Evolutionary conservation across 1,284 basidiomycete species (phyloP), one percentile per base, ranked within the genome.

Genomic region (Tremellales sp.): DNA sequence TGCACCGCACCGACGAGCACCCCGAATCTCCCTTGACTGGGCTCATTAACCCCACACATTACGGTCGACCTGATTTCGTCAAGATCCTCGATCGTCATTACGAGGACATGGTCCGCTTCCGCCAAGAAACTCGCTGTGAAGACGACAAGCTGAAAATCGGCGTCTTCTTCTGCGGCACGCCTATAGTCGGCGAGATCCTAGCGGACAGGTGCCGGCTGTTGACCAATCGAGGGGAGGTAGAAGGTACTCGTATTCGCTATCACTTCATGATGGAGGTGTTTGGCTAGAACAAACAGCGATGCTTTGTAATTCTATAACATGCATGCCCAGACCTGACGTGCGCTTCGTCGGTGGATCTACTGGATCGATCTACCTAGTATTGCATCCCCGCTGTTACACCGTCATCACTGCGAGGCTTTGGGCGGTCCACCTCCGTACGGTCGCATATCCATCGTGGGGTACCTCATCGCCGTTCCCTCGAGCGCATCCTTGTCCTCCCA

Each of bases 231-330:
- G 60, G 61, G 3, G 29, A 49, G 23, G 45, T 29, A 33, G 63
- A 62, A 29, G 54, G 61, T 10, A 54, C 53, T 2, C 46, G 49
- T 11, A 60, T 62, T 21, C 46, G 53, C 51, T 65, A 61, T 51
- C 52, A 57, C 45, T 61, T 65, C 22, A 60, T 58, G 57, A 59
- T 57, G n/a, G 62, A 62, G 55, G 62, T 61, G 33, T 65, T 65
- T 54, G 55, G 47, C 21, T 55, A 52, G 39, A 15, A n/a, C 33
- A n/a, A n/a, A n/a, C n/a, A n/a, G n/a, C n/a, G n/a, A n/a, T n/a
- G n/a, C n/a, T n/a, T n/a, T n/a, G n/a, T n/a, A n/a, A n/a, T n/a
- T n/a, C n/a, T n/a, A n/a, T n/a, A n/a, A n/a, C n/a, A n/a, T n/a
- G n/a, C n/a, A n/a, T n/a, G n/a, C n/a, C n/a, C n/a, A n/a, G n/a